phyloP scores from a whole-genome alignment of 306 rosid species.

The Cucumis hystrix region DNA sequence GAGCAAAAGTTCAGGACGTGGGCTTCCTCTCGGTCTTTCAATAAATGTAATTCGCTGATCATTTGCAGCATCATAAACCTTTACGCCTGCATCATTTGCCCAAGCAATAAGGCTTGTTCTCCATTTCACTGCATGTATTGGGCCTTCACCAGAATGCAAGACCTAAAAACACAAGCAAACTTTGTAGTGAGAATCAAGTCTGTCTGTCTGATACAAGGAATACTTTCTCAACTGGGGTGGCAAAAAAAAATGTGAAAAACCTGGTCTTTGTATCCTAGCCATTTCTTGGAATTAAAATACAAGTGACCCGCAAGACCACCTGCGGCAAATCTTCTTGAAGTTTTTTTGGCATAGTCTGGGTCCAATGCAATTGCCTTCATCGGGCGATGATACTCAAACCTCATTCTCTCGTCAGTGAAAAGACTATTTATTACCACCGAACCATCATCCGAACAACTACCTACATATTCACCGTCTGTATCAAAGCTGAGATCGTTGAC shows the following conservation, averaged over 20 bases:
- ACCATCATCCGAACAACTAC: conserved; percentile 96
- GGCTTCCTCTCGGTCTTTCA: conserved; percentile 89
- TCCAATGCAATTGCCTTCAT: conserved; percentile 92
- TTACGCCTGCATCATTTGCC: conserved; percentile 95
- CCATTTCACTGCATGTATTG: conserved; percentile 96
- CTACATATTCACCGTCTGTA: conserved; percentile 75
- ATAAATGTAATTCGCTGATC: conserved; percentile 88
- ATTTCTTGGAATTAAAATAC: conserved; percentile 70
- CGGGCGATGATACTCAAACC: conserved; percentile 86
- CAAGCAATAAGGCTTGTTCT: conserved; percentile 92
- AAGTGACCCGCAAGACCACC: conserved; percentile 98
- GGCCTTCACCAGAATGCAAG: conserved; percentile 98
- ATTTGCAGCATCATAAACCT: conserved; percentile 84
- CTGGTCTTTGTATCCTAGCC: conserved; percentile 95
- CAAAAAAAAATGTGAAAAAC: conserved; percentile 21
- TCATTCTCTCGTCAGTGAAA: conserved; percentile 73
- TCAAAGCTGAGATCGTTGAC: conserved; percentile 94
- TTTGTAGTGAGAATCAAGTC: conserved; percentile 11
- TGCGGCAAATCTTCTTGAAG: conserved; percentile 78
- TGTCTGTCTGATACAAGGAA: not conserved
- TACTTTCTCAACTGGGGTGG: not conserved
- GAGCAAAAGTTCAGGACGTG: conserved; percentile 77
- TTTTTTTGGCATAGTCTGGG: conserved; percentile 64
- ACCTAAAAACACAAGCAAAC: conserved; percentile 29
- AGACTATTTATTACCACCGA: conserved; percentile 71